These are phyloP conservation scores for Fusarium beomiforme DNA, from an alignment of 2,329 filamentous ascomycete species.

Conservation along the genomic window DNA sequence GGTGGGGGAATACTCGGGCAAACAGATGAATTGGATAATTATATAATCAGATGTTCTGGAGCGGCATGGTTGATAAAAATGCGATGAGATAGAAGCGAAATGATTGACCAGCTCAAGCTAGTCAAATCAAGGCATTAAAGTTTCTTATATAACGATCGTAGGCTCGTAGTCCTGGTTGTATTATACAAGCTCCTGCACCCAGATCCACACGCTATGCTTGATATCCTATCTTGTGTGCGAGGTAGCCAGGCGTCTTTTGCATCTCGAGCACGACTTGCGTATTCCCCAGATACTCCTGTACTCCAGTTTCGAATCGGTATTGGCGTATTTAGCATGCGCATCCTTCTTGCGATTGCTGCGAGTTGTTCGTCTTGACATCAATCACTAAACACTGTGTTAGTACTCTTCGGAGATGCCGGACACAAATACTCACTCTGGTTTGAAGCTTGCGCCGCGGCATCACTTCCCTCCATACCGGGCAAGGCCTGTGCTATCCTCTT, in stretches of 20 bases:
- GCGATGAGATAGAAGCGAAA: slow-evolving; percentile 22
- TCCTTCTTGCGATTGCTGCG: slow-evolving; percentile 75
- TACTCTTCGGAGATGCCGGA: not conserved
- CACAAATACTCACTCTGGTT: slow-evolving; percentile 76
- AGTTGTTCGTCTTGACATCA: slow-evolving; percentile 86
- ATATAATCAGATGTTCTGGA: slow-evolving; percentile 2
- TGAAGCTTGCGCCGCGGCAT: slow-evolving; percentile 75
- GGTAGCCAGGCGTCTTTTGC: slow-evolving; percentile 27
- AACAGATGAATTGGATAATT: not conserved
- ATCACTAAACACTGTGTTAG: slow-evolving; percentile 71
- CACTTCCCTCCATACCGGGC: slow-evolving; percentile 95
- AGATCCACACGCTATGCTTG: slow-evolving; percentile 47
- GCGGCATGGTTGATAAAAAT: slow-evolving; percentile 5
- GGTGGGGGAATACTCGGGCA: not conserved
- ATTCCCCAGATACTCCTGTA: slow-evolving; percentile 40
- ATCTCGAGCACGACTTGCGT: slow-evolving; percentile 34
- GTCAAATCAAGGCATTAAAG: slow-evolving; percentile 40
- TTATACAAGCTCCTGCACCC: slow-evolving; percentile 49
- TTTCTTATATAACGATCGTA: slow-evolving; percentile 48
- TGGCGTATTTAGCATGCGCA: slow-evolving; percentile 59
- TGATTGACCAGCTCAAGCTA: slow-evolving; percentile 22
- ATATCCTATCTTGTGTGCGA: slow-evolving; percentile 44
- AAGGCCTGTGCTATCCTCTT: slow-evolving; percentile 97
- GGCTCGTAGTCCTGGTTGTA: slow-evolving; percentile 48
- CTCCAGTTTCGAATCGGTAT: slow-evolving; percentile 34